phyloP scores from a whole-genome alignment of 768 basidiomycete genomes.

The Hysterangium stoloniferum region DNA sequence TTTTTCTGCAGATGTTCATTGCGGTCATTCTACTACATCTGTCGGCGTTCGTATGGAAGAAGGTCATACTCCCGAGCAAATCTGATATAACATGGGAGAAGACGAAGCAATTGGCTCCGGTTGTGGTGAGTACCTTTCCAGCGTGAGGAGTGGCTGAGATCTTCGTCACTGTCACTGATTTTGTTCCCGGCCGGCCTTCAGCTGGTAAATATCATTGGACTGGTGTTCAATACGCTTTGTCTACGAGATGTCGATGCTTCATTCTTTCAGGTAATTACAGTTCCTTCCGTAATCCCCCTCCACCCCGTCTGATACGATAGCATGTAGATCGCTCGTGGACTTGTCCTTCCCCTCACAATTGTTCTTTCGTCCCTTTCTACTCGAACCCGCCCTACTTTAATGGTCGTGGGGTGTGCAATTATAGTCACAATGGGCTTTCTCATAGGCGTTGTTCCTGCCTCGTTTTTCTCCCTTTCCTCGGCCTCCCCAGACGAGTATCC shows the following conservation, averaged over 20 bases:
- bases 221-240: conserved; percentile 76
- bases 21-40: conserved; percentile 58
- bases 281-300: background rate
- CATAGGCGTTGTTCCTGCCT: conserved; percentile 54
- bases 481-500: conserved; percentile 31
- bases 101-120: conserved; percentile 53
- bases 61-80: conserved; percentile 29
- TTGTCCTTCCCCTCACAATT: conserved; percentile 79
- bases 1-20: conserved; percentile 59
- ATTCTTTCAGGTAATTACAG: conserved; percentile 58
- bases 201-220: conserved; percentile 61
- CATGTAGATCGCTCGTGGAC: conserved; percentile 69
- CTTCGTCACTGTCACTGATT: background rate
- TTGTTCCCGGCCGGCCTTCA: conserved; percentile 26
- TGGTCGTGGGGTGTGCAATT: conserved; percentile 50
- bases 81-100: conserved; percentile 28
- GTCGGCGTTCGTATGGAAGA: conserved; percentile 35
- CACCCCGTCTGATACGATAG: background rate
- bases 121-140: conserved; percentile 32
- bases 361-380: conserved; percentile 57
- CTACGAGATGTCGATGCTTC: conserved; percentile 72
- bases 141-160: too few species aligned
- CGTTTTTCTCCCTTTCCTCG: conserved; percentile 19
- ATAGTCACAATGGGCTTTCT: conserved; percentile 73
- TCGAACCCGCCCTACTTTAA: conserved; percentile 41